Evolutionary conservation across 2,329 filamentous ascomycete species (phyloP), one percentile per base, ranked within the genome.

Genomic region (Celoporthe dispersa): DNA sequence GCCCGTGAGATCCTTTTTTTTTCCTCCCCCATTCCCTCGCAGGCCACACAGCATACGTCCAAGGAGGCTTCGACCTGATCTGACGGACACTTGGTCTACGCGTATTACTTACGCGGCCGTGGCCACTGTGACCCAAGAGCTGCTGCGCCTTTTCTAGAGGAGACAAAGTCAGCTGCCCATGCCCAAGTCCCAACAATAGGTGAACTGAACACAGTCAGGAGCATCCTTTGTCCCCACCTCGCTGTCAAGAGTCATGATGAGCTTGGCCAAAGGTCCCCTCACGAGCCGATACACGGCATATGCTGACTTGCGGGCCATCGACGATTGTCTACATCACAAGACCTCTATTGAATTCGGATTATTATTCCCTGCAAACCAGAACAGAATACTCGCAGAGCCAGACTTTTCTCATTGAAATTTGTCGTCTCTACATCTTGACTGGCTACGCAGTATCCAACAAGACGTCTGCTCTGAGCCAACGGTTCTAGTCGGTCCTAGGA

Each of bases 61-160:
- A 2, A 16, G 53, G 25, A 28, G 25, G 12, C 14, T 57, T 31
- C 53, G 53, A 57, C 53, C 16, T 16, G 8, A 48, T 55, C 25
- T 25, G 53, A 57, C 53, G 8, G 5, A 57, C 25, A 33, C 28
- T 48, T 48, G 57, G 33, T 35, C 8, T 39, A 61, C 59, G 59
- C 8, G 59, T 61, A 33, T 11, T 37, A 70, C 64, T 68, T 61
- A 70, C 68, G 68, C 59, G 64, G 70, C 69, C 44, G 39, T 64
- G 62, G 60, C 25, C 57, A 70, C 19, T 55, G 33, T 12, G 31
- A 33, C 62, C 44, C 44, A 33, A 51, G 44, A 48, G 25, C 64
- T 66, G 25, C 64, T 66, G 62, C 62, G 62, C 62, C 62, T n/a
- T 33, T 37, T 51, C 16, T 44, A 35, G 41, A 16, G 16, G 62